phyloP scores from a whole-genome alignment of 495 filamentous ascomycete genomes.

The Entonaema liquescens region DNA sequence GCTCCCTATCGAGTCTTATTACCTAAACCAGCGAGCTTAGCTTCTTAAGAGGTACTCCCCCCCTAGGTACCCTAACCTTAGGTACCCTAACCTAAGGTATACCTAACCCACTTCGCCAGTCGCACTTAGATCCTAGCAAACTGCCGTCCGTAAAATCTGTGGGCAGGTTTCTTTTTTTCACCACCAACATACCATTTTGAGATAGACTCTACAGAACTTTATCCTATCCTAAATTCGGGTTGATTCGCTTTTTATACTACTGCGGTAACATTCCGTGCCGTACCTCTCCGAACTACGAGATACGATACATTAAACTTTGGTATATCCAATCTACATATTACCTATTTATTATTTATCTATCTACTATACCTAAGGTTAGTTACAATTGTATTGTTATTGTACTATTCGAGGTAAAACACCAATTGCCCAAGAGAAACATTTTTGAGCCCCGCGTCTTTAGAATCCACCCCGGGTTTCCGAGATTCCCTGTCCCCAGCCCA shows the following conservation, averaged over 20 bases:
- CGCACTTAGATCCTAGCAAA: neutral
- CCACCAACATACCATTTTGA: neutral
- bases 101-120: neutral
- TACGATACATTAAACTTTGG: neutral
- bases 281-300: neutral
- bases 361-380: too few relatives aligned
- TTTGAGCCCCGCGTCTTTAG: slow-evolving; percentile 33
- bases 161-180: neutral
- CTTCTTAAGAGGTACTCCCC: too few relatives aligned
- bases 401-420: too few relatives aligned
- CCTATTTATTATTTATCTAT: too few relatives aligned
- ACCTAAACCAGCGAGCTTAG: slow-evolving; percentile 13
- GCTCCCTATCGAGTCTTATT: slow-evolving; percentile 22
- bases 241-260: slow-evolving; percentile 11
- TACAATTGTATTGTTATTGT: too few relatives aligned
- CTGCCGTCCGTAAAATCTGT: neutral
- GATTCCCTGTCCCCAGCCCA: slow-evolving; percentile 21
- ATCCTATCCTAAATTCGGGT: neutral
- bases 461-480: slow-evolving; percentile 37
- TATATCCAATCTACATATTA: too few relatives aligned
- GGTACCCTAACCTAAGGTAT: neutral
- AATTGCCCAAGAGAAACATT: neutral
- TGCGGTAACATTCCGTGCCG: slow-evolving; percentile 19
- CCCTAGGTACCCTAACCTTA: neutral
- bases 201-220: neutral